These are phyloP conservation scores for Anthracocystis setariae DNA, from an alignment of 1,284 basidiomycete genomes.

Conservation along the genomic window DNA sequence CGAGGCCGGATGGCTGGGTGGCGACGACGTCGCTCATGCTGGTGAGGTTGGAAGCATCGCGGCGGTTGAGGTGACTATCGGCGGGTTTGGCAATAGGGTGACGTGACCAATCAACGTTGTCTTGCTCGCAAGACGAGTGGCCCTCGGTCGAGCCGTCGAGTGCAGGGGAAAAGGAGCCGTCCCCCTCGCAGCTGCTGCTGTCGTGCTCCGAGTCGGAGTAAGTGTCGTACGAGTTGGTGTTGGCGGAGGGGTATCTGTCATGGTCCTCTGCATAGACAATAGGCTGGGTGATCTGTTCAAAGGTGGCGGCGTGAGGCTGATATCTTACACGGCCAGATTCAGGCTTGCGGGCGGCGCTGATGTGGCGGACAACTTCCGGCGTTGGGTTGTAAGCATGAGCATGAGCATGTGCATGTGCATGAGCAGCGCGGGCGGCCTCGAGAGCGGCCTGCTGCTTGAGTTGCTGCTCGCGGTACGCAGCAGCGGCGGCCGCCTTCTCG, in stretches of 20 bases:
- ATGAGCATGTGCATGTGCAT: constrained; percentile 4
- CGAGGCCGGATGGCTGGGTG: constrained; percentile 21
- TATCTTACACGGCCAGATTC: constrained; percentile 20
- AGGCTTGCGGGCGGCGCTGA: constrained; percentile 34
- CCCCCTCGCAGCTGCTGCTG: constrained; percentile 48
- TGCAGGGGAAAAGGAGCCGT: constrained; percentile 37
- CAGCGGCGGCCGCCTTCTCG: constrained; percentile 43
- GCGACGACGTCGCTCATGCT: constrained; percentile 39
- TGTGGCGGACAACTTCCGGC: constrained; percentile 28
- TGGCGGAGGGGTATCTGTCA: constrained; percentile 7
- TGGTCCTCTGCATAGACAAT: constrained; percentile 28
- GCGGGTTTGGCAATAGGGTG: constrained; percentile 26
- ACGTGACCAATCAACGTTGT: constrained; percentile 31
- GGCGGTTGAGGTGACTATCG: constrained; percentile 10
- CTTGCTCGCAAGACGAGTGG: constrained; percentile 19
- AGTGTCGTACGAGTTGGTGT: constrained; percentile 24
- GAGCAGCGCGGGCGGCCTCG: constrained; percentile 33
- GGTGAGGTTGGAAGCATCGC: constrained; percentile 24
- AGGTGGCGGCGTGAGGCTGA: constrained; percentile 36
- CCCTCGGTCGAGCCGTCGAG: constrained; percentile 23
- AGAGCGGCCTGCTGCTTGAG: constrained; percentile 38
- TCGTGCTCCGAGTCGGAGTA: constrained; percentile 46
- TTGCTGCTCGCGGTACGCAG: constrained; percentile 30
- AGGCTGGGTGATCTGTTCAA: constrained; percentile 19
- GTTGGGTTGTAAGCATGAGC: constrained; percentile 18